A percentile compares a stretch with the other conserved stretches of the same genome.
These are phyloP conservation scores for Ottelia alismoides DNA, from an alignment of 106 monocot species.

Conservation along the genomic window DNA sequence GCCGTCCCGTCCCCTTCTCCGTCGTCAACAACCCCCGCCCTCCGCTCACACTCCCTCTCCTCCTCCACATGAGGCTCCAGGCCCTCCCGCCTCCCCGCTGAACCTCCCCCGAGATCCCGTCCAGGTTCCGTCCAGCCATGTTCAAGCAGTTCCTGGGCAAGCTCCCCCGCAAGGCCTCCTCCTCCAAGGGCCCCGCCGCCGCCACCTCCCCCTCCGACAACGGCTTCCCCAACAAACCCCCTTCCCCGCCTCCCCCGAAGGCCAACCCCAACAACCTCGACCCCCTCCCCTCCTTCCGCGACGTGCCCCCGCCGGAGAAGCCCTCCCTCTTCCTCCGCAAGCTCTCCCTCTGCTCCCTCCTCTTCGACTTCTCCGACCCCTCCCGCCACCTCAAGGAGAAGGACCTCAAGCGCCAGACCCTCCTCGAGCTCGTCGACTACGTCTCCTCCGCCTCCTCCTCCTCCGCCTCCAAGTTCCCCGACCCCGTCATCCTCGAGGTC, in stretches of 20 bases:
- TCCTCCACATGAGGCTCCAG: no score
- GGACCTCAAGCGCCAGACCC: slow-evolving; percentile 38
- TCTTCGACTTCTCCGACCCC: slow-evolving; percentile 39
- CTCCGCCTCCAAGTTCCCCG: no score
- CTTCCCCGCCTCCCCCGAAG: not conserved
- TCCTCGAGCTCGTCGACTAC: slow-evolving; percentile 43
- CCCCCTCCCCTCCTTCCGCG: slow-evolving; percentile 40
- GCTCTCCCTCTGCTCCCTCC: slow-evolving; percentile 34
- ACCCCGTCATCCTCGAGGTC: no score
- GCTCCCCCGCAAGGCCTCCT: no score
- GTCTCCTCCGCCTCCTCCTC: slow-evolving; percentile 14
- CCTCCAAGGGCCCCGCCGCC: slow-evolving; percentile 1
- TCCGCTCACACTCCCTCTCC: no score
- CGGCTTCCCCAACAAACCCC: not conserved
- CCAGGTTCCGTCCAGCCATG: no score
- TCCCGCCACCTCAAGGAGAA: slow-evolving; percentile 21
- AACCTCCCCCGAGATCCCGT: no score
- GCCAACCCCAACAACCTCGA: slow-evolving; percentile 5
- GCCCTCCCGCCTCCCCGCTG: no score
- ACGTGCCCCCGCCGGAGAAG: slow-evolving; percentile 7
- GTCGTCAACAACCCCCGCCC: no score
- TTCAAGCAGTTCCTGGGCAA: no score
- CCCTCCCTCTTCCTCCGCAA: slow-evolving; percentile 31
- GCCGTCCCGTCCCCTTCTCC: no score
- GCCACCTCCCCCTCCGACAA: slow-evolving; percentile 4